These are phyloP conservation scores for Coemansia reversa DNA, from an alignment of 192 early-diverging fungal species.

Conservation along the genomic window DNA sequence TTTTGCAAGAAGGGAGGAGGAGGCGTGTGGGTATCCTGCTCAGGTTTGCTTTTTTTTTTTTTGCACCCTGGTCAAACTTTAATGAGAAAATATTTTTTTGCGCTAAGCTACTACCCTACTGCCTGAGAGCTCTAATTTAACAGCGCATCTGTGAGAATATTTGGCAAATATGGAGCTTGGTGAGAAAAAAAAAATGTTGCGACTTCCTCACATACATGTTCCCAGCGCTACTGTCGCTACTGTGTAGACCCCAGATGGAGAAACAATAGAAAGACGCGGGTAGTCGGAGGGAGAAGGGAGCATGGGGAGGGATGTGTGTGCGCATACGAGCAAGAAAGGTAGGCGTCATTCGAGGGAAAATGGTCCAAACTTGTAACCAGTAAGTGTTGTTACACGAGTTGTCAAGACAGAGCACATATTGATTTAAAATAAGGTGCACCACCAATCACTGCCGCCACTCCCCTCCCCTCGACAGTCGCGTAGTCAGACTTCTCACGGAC, in stretches of 20 bases:
- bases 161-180: not conserved
- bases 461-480: not conserved
- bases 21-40: not conserved
- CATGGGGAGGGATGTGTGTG: not conserved
- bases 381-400: not conserved
- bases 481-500: not conserved
- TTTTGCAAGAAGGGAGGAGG: not conserved
- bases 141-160: not conserved
- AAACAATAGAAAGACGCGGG: not conserved
- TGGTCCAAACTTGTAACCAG: not conserved
- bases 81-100: not conserved
- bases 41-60: not conserved
- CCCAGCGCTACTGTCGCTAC: not conserved
- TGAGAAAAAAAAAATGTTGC: not conserved
- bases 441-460: not conserved
- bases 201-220: not conserved
- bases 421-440: not conserved
- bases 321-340: not conserved
- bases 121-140: not conserved
- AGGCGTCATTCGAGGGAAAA: not conserved
- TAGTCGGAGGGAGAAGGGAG: not conserved
- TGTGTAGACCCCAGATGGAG: not conserved
- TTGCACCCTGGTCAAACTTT: not conserved
- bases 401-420: not conserved
- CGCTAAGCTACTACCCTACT: not conserved